phyloP scores from a whole-genome alignment of 208 protist genomes.

The Leishmania braziliensis region DNA sequence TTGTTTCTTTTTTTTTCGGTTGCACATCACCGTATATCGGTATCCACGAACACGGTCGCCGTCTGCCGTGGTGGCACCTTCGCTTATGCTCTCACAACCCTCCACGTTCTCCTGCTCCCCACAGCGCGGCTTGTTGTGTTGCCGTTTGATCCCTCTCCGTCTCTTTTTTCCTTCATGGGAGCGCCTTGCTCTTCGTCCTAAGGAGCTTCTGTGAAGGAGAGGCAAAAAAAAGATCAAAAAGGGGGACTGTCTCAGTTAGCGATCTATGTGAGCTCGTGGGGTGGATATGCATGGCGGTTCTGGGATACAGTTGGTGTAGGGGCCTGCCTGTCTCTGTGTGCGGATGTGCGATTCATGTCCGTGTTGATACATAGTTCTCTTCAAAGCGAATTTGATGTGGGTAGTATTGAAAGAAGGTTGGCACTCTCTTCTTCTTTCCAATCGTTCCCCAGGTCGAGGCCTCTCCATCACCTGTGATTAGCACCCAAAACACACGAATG shows the following conservation, averaged over 20 bases:
- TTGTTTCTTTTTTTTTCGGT: background rate
- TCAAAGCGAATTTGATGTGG: background rate
- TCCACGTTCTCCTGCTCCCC: background rate
- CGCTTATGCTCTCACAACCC: background rate
- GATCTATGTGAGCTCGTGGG: background rate
- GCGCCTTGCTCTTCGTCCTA: background rate
- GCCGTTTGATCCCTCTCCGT: background rate
- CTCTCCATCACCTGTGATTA: background rate
- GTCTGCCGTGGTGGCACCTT: background rate
- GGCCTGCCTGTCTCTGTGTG: background rate
- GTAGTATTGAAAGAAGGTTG: background rate
- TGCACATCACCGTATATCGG: background rate
- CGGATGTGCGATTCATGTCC: background rate
- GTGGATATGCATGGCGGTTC: background rate
- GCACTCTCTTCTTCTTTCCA: background rate
- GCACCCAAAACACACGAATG: background rate
- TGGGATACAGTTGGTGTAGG: background rate
- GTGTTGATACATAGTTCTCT: background rate
- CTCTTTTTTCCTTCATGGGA: background rate
- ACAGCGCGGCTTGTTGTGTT: background rate
- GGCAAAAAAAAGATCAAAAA: background rate
- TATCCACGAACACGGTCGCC: background rate
- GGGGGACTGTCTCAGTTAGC: background rate
- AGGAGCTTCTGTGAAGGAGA: background rate
- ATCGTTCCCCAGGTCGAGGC: background rate